phyloP scores from a whole-genome alignment of 805 yeast species.

The Lipomyces yamadae region DNA sequence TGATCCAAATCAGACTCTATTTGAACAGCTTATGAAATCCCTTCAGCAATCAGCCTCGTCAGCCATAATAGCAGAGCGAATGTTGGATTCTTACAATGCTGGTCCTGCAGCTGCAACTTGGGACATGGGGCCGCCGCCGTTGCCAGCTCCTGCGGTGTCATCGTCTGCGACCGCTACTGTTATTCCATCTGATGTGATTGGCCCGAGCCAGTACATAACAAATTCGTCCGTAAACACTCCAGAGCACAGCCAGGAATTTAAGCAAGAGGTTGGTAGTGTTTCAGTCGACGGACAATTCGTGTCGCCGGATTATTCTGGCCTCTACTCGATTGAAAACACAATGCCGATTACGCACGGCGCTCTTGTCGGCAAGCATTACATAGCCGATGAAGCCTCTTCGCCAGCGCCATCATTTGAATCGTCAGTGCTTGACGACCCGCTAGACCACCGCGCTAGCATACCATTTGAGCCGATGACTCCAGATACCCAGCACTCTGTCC shows the following conservation, averaged over 20 bases:
- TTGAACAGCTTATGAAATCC: conserved; percentile 45
- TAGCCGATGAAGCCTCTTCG: conserved; percentile 21
- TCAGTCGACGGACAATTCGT: not conserved
- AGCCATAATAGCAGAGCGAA: conserved; percentile 30
- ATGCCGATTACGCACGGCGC: not conserved
- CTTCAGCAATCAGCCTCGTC: conserved; percentile 34
- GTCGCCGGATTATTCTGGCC: conserved; percentile 7
- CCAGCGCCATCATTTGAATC: conserved; percentile 34
- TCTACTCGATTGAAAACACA: conserved; percentile 7
- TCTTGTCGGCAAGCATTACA: conserved; percentile 3
- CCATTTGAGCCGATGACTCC: conserved; percentile 36
- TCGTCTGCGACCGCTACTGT: conserved; percentile 15
- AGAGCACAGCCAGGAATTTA: not conserved
- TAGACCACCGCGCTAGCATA: conserved; percentile 6
- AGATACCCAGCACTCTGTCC: conserved; percentile 32
- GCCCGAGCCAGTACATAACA: not conserved
- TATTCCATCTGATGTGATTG: not conserved
- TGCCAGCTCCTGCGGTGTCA: conserved; percentile 15
- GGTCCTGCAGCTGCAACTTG: conserved; percentile 26
- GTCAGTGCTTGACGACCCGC: conserved; percentile 22
- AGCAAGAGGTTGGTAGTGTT: not conserved
- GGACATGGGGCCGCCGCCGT: conserved; percentile 27
- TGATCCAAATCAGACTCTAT: conserved; percentile 51
- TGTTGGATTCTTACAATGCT: conserved; percentile 36
- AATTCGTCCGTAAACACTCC: not conserved